Evolutionary conservation across 495 filamentous ascomycete species (phyloP).

Genomic region (Aspergillus bridgeri): DNA sequence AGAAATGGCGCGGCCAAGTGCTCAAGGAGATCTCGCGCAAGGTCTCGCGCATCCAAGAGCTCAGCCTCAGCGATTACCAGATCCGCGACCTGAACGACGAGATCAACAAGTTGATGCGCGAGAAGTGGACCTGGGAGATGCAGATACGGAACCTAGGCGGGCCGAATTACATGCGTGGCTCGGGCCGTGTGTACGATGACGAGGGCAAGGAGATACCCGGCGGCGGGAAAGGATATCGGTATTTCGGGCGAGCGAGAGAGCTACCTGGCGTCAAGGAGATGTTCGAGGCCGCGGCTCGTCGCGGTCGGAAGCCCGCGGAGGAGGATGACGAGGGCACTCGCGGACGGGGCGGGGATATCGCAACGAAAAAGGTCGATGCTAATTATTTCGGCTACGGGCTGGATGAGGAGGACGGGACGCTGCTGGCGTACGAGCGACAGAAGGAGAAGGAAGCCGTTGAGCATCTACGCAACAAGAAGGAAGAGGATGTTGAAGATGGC

Average conservation of each 20-base stretch:
- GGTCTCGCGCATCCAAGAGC: constrained; percentile 90
- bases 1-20: constrained; percentile 98
- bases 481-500: constrained; percentile 47
- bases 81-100: constrained; percentile 98
- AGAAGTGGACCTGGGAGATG: constrained; percentile 98
- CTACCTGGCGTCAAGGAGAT: constrained; percentile 95
- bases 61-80: constrained; percentile 85
- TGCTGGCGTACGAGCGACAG: constrained; percentile 76
- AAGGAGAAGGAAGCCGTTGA: constrained; percentile 82
- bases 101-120: constrained; percentile 97
- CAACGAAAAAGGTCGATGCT: constrained; percentile 79
- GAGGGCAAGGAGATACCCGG: constrained; percentile 88
- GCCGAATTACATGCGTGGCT: constrained; percentile 95
- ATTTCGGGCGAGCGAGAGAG: constrained; percentile 88
- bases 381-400: constrained; percentile 94
- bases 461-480: constrained; percentile 49
- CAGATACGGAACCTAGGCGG: constrained; percentile 92
- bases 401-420: constrained; percentile 84
- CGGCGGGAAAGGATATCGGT: constrained; percentile 84
- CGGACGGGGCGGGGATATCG: constrained; percentile 66
- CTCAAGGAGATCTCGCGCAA: constrained; percentile 97
- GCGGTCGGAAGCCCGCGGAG: constrained; percentile 54
- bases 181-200: constrained; percentile 82
- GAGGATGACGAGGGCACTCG: constrained; percentile 56
- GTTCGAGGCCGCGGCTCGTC: constrained; percentile 70